Evolutionary conservation across 352 stramenopile genomes (phyloP).

Genomic region (Globisporangium recalcitrans): DNA sequence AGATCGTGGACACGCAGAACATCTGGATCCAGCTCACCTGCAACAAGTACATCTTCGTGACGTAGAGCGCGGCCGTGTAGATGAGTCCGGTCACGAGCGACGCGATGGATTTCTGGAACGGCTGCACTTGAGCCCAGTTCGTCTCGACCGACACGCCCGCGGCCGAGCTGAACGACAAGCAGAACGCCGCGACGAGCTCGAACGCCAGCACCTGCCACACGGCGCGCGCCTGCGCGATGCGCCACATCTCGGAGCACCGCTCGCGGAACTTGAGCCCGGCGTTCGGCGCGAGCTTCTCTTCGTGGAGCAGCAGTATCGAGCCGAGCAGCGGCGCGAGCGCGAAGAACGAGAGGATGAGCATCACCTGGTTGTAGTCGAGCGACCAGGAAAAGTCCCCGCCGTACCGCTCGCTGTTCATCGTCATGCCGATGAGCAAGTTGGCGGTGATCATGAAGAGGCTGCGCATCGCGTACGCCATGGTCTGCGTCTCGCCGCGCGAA

Average conservation of each 20-base stretch:
- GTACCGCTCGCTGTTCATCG: constrained; percentile 36
- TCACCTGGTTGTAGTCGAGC: constrained; percentile 36
- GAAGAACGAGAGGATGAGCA: constrained; percentile 29
- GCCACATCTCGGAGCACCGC: constrained; percentile 52
- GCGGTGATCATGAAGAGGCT: constrained; percentile 42
- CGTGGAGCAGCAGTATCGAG: constrained; percentile 48
- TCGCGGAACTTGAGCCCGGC: constrained; percentile 16
- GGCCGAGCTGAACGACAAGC: constrained; percentile 41
- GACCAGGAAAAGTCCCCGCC: constrained; percentile 42
- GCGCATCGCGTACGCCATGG: constrained; percentile 38
- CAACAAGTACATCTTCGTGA: constrained; percentile 52
- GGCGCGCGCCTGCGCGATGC: constrained; percentile 50
- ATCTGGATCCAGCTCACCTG: constrained; percentile 44
- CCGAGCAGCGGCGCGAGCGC: constrained; percentile 38
- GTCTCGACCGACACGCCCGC: constrained; percentile 43
- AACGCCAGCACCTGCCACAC: constrained; percentile 80
- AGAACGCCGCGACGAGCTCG: constrained; percentile 54
- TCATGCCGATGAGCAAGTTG: constrained; percentile 44
- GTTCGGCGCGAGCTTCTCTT: constrained; percentile 33
- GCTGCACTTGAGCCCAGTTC: constrained; percentile 50
- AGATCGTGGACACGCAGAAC: constrained; percentile 47
- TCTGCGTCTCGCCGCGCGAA: constrained; percentile 52
- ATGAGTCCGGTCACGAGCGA: constrained; percentile 43
- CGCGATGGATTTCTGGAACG: constrained; percentile 44
- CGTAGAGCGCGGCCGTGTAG: constrained; percentile 54